Evolutionary conservation across 768 basidiomycete genomes (phyloP).

Genomic region (Wakefieldia striispora): DNA sequence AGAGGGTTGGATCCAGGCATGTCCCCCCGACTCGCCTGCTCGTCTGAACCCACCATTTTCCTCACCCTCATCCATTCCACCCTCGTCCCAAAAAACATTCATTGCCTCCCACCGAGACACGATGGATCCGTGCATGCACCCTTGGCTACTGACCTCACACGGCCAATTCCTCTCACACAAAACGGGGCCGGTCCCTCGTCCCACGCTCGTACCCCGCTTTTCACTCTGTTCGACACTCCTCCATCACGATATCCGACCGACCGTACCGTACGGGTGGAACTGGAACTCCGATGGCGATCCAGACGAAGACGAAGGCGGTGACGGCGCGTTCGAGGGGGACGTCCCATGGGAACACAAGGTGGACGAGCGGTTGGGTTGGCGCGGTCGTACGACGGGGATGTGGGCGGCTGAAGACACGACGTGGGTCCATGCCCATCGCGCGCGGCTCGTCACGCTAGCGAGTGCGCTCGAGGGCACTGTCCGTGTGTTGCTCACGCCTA

Average conservation of each 20-base stretch:
- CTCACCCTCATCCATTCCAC: background rate
- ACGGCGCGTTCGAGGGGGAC: slow-evolving; percentile 43
- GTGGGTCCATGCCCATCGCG: slow-evolving; percentile 55
- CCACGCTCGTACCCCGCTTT: slow-evolving; percentile 48
- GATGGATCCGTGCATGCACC: slow-evolving; percentile 41
- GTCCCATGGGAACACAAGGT: slow-evolving; percentile 63
- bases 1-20: slow-evolving; percentile 22
- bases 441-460: slow-evolving; percentile 43
- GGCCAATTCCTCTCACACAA: slow-evolving; percentile 52
- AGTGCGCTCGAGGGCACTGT: slow-evolving; percentile 42
- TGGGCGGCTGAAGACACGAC: slow-evolving; percentile 25
- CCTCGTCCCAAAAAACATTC: slow-evolving; percentile 24
- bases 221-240: slow-evolving; percentile 48
- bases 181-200: slow-evolving; percentile 44
- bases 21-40: slow-evolving; percentile 23
- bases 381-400: slow-evolving; percentile 12
- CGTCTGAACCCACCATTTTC: slow-evolving; percentile 26
- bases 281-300: slow-evolving; percentile 32
- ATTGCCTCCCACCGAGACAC: slow-evolving; percentile 34
- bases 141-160: slow-evolving; percentile 38
- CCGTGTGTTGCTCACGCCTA: slow-evolving; percentile 37
- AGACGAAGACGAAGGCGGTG: slow-evolving; percentile 18
- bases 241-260: slow-evolving; percentile 56
- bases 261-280: slow-evolving; percentile 47
- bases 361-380: slow-evolving; percentile 65